phyloP scores from a whole-genome alignment of 1,284 basidiomycete genomes.

The Chondrostereum purpureum region DNA sequence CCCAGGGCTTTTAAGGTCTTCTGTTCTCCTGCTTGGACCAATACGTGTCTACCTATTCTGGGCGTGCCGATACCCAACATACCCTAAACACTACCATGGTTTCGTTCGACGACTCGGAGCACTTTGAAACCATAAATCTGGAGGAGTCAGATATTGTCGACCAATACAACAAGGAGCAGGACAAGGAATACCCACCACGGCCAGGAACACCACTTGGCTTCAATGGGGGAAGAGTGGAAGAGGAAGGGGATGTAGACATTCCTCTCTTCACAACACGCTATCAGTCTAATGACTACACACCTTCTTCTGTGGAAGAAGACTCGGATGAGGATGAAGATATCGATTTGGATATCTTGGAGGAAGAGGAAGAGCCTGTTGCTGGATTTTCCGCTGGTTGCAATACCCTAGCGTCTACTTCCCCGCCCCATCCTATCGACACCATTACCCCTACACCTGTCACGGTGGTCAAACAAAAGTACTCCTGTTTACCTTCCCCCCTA shows the following conservation, averaged over 20 bases:
- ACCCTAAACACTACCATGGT: too few relatives aligned
- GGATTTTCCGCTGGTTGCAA: background rate
- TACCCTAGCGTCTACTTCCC: background rate
- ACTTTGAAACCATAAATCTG: too few relatives aligned
- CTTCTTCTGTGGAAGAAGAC: slow-evolving; percentile 14
- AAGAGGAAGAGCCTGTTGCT: background rate
- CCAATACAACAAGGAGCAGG: slow-evolving; percentile 1
- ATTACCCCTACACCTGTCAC: slow-evolving; percentile 2
- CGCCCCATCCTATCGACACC: background rate
- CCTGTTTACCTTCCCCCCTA: slow-evolving; percentile 10
- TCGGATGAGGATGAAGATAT: slow-evolving; percentile 3
- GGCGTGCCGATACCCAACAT: too few relatives aligned
- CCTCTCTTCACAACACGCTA: too few relatives aligned
- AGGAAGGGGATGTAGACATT: too few relatives aligned
- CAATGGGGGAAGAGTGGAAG: slow-evolving; percentile 1
- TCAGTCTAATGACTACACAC: slow-evolving; percentile 21
- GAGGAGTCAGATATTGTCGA: slow-evolving; percentile 1
- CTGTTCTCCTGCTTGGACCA: too few relatives aligned
- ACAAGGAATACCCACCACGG: slow-evolving; percentile 9
- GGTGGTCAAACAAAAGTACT: slow-evolving; percentile 2
- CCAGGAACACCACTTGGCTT: slow-evolving; percentile 13
- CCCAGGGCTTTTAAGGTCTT: too few relatives aligned
- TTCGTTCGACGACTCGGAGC: too few relatives aligned
- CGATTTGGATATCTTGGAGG: slow-evolving; percentile 1
- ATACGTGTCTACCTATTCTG: too few relatives aligned